Evolutionary conservation across 2,329 filamentous ascomycete species (phyloP), one percentile per base, ranked within the genome.

Genomic region (Pestalotiopsis sp.): DNA sequence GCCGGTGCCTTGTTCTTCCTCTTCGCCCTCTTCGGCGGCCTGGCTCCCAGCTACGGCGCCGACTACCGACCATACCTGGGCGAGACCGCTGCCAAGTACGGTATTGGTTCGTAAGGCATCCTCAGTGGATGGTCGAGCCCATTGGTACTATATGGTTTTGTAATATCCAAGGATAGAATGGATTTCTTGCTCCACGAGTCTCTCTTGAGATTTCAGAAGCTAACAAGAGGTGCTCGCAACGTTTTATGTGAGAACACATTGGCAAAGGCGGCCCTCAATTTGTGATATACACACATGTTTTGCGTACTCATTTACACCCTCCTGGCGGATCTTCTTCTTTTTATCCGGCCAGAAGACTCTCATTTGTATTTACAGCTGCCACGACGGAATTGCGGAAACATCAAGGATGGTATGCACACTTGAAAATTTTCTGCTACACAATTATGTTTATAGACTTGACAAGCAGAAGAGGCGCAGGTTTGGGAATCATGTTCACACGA

Each of bases 21-120:
- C 73, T 90, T 96, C 80, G 79, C 93, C 71, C 79, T 97, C 22
- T 87, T 97, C 67, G 88, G 88, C 69, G 88, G 89, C 55, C 80
- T 92, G 70, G 89, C 89, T 61, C 90, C 90, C 24, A 84, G 82
- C 35, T 89, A 89, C 70, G 85, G 84, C 17, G 81, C 85, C 38
- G 84, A 83, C 44, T 88, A 88, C 71, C 77, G 80, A 66, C 83
- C 82, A 73, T 80, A 86, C 65, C 78, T 85, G 66, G 81, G 78
- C 68, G 82, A 82, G 71, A 83, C 86, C 55, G 81, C 83, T 69
- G 82, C 79, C 74, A 85, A 83, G 75, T 81, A 87, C 66, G 84
- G 84, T 66, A 73, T 72, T 24, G 72, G 73, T 65, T 74, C 72
- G 68, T 75, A 68, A 73, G 30, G 24, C 48, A 14, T 22, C n/a